Evolutionary conservation across 129 eudicot species (phyloP).

Genomic region (Tagetes erecta): DNA sequence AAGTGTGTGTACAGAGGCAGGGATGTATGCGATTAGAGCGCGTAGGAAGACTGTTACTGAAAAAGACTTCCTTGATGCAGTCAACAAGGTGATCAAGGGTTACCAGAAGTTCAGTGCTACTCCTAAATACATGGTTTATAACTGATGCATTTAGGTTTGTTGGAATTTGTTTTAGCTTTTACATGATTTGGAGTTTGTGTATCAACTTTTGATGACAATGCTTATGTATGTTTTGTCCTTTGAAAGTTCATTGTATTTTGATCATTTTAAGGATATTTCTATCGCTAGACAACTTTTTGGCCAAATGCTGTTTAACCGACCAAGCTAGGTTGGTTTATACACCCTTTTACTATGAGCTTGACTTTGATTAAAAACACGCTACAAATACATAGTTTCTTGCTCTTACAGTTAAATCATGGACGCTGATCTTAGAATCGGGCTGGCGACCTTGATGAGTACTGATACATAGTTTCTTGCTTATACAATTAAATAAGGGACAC

Average conservation of each 20-base stretch:
- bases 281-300: not conserved
- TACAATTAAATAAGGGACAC: too few relatives aligned
- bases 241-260: not conserved
- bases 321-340: not conserved
- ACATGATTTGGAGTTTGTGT: not conserved
- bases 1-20: conserved; percentile 96
- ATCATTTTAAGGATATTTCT: not conserved
- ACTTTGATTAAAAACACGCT: not conserved
- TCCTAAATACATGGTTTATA: conserved; percentile 94
- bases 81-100: conserved; percentile 93
- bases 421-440: too few relatives aligned
- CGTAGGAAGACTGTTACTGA: conserved; percentile 90
- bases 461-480: too few relatives aligned
- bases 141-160: conserved; percentile 36
- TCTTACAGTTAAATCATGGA: not conserved
- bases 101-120: conserved; percentile 98
- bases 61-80: conserved; percentile 93
- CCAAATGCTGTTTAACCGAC: not conserved
- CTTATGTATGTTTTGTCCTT: conserved; percentile 6
- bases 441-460: too few relatives aligned
- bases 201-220: conserved; percentile 15
- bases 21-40: conserved; percentile 94
- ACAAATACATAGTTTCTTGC: too few relatives aligned
- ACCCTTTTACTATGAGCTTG: not conserved
- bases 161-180: conserved; percentile 3